Conservation (phyloP, 2,329 filamentous ascomycete genomes). For the Zasmidium angulare region DNA sequence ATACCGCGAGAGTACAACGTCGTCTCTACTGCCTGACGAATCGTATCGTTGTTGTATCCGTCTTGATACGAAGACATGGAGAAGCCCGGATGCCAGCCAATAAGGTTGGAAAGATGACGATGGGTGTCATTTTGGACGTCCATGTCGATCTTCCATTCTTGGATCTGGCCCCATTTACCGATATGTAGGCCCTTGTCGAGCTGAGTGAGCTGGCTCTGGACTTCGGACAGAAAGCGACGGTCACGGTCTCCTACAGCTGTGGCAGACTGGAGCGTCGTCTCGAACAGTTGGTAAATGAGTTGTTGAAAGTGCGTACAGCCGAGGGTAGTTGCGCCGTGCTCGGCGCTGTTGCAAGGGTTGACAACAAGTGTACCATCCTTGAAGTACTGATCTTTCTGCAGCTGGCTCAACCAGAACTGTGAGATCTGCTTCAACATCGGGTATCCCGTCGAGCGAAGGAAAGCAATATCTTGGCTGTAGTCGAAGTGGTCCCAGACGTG, state of each 20-base stretch:
- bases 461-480: constrained; percentile 50
- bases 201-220: constrained; percentile 45
- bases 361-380: constrained; percentile 56
- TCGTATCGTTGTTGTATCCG: constrained; percentile 46
- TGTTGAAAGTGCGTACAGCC: constrained; percentile 57
- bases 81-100: constrained; percentile 58
- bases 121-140: constrained; percentile 48
- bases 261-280: constrained; percentile 28
- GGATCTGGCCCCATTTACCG: constrained; percentile 44
- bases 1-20: constrained; percentile 49
- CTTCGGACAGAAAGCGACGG: constrained; percentile 35
- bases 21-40: constrained; percentile 47
- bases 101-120: constrained; percentile 56
- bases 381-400: constrained; percentile 52
- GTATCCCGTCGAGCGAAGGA: constrained; percentile 50
- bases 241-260: constrained; percentile 28
- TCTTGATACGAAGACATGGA: constrained; percentile 45
- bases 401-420: constrained; percentile 57
- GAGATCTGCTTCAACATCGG: constrained; percentile 55
- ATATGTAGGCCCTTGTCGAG: constrained; percentile 55
- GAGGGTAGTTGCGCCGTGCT: constrained; percentile 54
- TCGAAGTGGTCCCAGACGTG: constrained; percentile 60
- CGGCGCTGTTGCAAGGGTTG: constrained; percentile 60
- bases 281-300: constrained; percentile 45
- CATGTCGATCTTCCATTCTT: constrained; percentile 53